A percentile compares a stretch with the other conserved stretches of the same genome.
These are phyloP conservation scores for Exophiala spinifera DNA, from an alignment of 2,329 filamentous ascomycete species.

Conservation along the genomic window DNA sequence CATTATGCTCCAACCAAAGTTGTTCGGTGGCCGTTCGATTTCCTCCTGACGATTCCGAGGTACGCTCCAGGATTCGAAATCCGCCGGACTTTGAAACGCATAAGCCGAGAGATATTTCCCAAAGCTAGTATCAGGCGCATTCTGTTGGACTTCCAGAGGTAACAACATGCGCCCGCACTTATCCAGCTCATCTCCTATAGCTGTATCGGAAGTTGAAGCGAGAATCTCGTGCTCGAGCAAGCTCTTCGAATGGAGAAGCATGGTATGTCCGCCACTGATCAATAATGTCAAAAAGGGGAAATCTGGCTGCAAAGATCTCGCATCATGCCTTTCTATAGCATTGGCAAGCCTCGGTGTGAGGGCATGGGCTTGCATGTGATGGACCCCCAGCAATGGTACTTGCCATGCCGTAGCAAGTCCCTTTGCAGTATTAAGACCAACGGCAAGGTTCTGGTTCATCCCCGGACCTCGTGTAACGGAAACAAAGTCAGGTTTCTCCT, in stretches of 20 bases:
- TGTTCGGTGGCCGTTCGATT: constrained; percentile 44
- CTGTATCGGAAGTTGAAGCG: constrained; percentile 71
- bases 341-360: constrained; percentile 76
- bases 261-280: constrained; percentile 87
- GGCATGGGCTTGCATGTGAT: constrained; percentile 97
- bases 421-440: constrained; percentile 80
- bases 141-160: constrained; percentile 56
- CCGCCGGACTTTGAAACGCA: constrained; percentile 58
- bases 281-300: constrained; percentile 89
- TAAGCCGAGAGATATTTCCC: constrained; percentile 75
- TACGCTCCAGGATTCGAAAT: constrained; percentile 49
- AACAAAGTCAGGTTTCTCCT: constrained; percentile 72
- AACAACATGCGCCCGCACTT: constrained; percentile 77
- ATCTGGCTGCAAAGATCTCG: constrained; percentile 39
- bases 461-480: constrained; percentile 87
- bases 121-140: constrained; percentile 68
- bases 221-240: constrained; percentile 70
- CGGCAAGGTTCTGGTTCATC: constrained; percentile 73
- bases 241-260: constrained; percentile 71
- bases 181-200: constrained; percentile 87
- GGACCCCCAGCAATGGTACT: constrained; percentile 77
- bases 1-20: constrained; percentile 65
- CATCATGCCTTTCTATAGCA: constrained; percentile 50
- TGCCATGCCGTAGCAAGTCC: constrained; percentile 80
- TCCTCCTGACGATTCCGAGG: constrained; percentile 58